Conservation (phyloP, 805 yeast species). For the Scheffersomyces ergatensis region DNA sequence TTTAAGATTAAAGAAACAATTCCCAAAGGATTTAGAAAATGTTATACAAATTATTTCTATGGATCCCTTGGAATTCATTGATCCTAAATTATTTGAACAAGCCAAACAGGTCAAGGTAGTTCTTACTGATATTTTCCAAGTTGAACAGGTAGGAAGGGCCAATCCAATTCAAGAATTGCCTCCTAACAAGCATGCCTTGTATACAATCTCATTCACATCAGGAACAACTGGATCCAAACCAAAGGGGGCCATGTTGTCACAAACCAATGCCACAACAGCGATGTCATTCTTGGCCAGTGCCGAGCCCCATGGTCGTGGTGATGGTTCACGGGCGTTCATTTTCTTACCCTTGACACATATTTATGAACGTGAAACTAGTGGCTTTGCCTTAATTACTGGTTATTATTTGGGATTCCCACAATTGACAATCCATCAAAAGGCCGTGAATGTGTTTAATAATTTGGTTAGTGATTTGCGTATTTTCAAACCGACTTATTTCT, state of each 20-base stretch:
- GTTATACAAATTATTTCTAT: conserved; percentile 56
- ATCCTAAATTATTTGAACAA: conserved; percentile 11
- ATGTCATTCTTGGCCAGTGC: conserved; percentile 7
- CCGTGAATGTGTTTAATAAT: conserved; percentile 18
- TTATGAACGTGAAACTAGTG: conserved; percentile 27
- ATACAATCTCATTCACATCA: conserved; percentile 48
- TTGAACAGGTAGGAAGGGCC: conserved; percentile 38
- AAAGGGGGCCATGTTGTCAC: conserved; percentile 65
- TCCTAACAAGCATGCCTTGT: conserved; percentile 32
- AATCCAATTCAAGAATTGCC: conserved; percentile 20
- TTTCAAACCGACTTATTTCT: conserved; percentile 24
- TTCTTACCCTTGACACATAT: conserved; percentile 40
- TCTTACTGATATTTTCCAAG: conserved; percentile 30
- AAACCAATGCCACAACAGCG: conserved; percentile 16
- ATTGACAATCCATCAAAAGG: conserved; percentile 9
- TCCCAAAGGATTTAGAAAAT: conserved; percentile 27
- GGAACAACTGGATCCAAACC: conserved; percentile 71
- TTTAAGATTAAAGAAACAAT: conserved; percentile 39
- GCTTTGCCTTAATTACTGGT: conserved; percentile 20
- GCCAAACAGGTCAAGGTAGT: conserved; percentile 24
- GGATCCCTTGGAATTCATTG: conserved; percentile 34
- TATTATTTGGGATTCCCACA: conserved; percentile 30
- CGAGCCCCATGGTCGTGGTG: conserved; percentile 6
- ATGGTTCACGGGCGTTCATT: conserved; percentile 10
- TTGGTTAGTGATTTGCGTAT: conserved; percentile 28